These are phyloP conservation scores for Striga asiatica DNA, from an alignment of 257 asterid species.

Conservation along the genomic window DNA sequence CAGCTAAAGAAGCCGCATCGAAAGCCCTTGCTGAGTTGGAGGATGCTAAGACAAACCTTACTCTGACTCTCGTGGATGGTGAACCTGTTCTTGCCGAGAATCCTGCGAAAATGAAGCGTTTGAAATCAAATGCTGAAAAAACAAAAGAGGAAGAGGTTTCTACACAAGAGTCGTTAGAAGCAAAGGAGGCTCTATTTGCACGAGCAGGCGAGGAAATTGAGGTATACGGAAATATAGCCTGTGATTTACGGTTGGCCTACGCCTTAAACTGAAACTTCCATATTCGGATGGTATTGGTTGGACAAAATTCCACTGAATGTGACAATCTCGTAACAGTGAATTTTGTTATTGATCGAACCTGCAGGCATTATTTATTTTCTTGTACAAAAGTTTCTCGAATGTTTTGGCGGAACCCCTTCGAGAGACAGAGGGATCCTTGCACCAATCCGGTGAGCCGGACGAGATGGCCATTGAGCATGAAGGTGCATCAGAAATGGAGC, in stretches of 20 bases:
- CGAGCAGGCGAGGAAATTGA: slow-evolving; percentile 77
- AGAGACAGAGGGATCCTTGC: slow-evolving; percentile 59
- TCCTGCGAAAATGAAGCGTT: slow-evolving; percentile 77
- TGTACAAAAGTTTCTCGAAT: slow-evolving; percentile 62
- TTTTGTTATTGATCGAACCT: slow-evolving; percentile 11
- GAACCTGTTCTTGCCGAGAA: slow-evolving; percentile 94
- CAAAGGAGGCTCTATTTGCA: slow-evolving; percentile 81
- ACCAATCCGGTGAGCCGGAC: slow-evolving; percentile 41
- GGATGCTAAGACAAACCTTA: slow-evolving; percentile 62
- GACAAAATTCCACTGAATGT: slow-evolving; percentile 1
- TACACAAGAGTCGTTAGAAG: slow-evolving; percentile 66
- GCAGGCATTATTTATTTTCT: slow-evolving; percentile 63
- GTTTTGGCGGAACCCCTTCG: slow-evolving; percentile 66
- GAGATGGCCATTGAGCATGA: slow-evolving; percentile 81
- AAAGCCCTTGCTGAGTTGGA: slow-evolving; percentile 73
- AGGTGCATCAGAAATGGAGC: slow-evolving; percentile 51
- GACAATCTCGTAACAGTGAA: slow-evolving; percentile 1
- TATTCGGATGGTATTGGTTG: neutral
- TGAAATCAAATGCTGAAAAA: slow-evolving; percentile 58
- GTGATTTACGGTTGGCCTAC: too few relatives aligned
- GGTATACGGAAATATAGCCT: slow-evolving; percentile 26
- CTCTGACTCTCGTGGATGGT: slow-evolving; percentile 78
- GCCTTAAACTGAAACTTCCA: neutral
- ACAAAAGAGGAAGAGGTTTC: slow-evolving; percentile 62
- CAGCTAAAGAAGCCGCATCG: slow-evolving; percentile 53